Conservation (phyloP, 805 yeast genomes). For the Ogataea ganodermae region DNA sequence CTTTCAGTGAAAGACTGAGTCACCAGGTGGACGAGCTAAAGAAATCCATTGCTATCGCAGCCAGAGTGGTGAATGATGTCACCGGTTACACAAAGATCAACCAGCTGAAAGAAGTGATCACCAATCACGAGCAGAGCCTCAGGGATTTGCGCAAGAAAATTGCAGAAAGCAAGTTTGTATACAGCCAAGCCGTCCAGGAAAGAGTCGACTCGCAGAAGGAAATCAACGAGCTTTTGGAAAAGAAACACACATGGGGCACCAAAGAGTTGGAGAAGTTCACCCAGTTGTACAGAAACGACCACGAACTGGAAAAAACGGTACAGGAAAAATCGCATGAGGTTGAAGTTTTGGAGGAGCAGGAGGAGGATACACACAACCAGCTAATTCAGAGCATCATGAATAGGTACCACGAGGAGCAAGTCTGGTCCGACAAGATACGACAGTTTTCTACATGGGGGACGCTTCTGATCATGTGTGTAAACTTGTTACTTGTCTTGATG, state of each 20-base stretch:
- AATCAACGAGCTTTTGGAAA: constrained; percentile 81
- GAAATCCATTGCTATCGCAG: constrained; percentile 58
- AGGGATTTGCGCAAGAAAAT: constrained; percentile 50
- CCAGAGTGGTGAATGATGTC: constrained; percentile 77
- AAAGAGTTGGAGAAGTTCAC: constrained; percentile 85
- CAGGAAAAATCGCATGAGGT: constrained; percentile 48
- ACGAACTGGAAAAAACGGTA: constrained; percentile 66
- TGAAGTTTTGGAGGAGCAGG: constrained; percentile 55
- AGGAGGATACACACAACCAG: constrained; percentile 69
- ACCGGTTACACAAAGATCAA: constrained; percentile 90
- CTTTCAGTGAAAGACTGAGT: constrained; percentile 45
- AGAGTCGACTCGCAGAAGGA: constrained; percentile 77
- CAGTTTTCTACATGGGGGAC: constrained; percentile 98
- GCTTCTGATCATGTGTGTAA: constrained; percentile 82
- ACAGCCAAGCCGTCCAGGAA: constrained; percentile 60
- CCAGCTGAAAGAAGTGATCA: constrained; percentile 62
- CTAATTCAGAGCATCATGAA: constrained; percentile 78
- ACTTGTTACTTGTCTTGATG: constrained; percentile 70
- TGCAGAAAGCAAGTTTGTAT: constrained; percentile 47
- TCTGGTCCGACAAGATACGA: constrained; percentile 96
- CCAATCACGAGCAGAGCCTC: constrained; percentile 52
- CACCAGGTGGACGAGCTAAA: constrained; percentile 56
- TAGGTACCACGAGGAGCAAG: constrained; percentile 94
- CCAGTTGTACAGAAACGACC: constrained; percentile 76
- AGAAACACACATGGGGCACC: constrained; percentile 82